phyloP scores from a whole-genome alignment of 495 filamentous ascomycete species.

The Acidomyces sp. region DNA sequence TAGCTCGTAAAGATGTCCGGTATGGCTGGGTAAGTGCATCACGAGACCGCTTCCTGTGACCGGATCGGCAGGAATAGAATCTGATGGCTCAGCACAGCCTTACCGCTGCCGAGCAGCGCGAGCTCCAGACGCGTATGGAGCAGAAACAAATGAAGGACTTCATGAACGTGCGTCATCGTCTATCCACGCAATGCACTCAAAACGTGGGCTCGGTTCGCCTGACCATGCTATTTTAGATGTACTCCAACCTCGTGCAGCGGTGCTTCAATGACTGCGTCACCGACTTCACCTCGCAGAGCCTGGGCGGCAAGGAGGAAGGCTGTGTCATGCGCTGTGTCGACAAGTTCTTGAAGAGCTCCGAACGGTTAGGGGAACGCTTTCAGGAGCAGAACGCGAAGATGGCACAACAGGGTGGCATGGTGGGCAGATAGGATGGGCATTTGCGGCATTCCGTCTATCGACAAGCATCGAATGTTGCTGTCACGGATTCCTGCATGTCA shows the following conservation, averaged over 20 bases:
- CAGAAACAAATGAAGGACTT: constrained; percentile 97
- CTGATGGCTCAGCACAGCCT: constrained; percentile 38
- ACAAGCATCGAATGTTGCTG: too few species aligned
- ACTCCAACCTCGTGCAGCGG: constrained; percentile 84
- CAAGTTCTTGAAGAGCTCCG: constrained; percentile 81
- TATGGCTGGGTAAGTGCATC: too few species aligned
- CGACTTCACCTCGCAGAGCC: constrained; percentile 94
- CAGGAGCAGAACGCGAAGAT: constrained; percentile 86
- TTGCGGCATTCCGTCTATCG: too few species aligned
- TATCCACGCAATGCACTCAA: not conserved
- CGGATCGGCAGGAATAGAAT: constrained; percentile 3
- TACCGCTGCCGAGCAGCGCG: constrained; percentile 69
- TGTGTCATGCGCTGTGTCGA: constrained; percentile 89
- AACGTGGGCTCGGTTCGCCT: not conserved
- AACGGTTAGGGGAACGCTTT: constrained; percentile 79
- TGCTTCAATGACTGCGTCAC: constrained; percentile 97
- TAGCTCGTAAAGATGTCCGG: too few species aligned
- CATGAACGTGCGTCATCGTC: constrained; percentile 58
- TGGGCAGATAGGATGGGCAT: constrained; percentile 6
- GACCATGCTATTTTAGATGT: constrained; percentile 50
- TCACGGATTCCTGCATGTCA: too few species aligned
- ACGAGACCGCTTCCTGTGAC: too few species aligned
- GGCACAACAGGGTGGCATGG: constrained; percentile 48
- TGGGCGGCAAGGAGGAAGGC: constrained; percentile 70
- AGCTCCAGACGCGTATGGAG: constrained; percentile 85